phyloP scores from a whole-genome alignment of 2,329 filamentous ascomycete genomes.

The Trichothecium sympodiale region DNA sequence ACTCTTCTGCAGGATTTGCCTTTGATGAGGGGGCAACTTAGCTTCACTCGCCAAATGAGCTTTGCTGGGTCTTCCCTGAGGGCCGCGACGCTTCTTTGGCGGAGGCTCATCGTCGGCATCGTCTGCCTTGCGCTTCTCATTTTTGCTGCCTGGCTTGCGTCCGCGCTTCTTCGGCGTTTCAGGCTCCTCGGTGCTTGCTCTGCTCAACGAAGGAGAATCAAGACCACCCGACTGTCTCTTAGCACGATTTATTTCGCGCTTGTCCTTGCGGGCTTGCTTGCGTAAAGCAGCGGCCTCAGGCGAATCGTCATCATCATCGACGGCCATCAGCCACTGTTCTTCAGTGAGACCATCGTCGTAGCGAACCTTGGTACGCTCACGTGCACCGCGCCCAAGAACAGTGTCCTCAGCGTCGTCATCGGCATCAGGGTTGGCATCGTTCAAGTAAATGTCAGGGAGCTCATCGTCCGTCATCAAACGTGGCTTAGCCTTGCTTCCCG shows the following conservation, averaged over 20 bases:
- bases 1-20: slow-evolving; percentile 68
- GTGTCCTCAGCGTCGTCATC: slow-evolving; percentile 69
- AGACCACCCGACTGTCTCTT: slow-evolving; percentile 42
- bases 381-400: slow-evolving; percentile 73
- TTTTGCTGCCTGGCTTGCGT: slow-evolving; percentile 63
- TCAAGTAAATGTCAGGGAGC: slow-evolving; percentile 86
- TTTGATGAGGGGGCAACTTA: slow-evolving; percentile 56
- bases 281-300: slow-evolving; percentile 88
- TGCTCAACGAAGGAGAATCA: slow-evolving; percentile 69
- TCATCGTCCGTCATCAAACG: slow-evolving; percentile 82
- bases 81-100: slow-evolving; percentile 66
- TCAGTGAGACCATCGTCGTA: slow-evolving; percentile 97
- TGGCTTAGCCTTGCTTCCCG: slow-evolving; percentile 52
- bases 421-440: slow-evolving; percentile 65
- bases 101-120: slow-evolving; percentile 68
- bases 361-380: slow-evolving; percentile 86
- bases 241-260: slow-evolving; percentile 64
- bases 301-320: slow-evolving; percentile 90
- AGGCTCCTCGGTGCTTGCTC: slow-evolving; percentile 71
- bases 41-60: slow-evolving; percentile 21
- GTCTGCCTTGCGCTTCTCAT: slow-evolving; percentile 81
- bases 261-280: slow-evolving; percentile 76
- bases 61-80: slow-evolving; percentile 59
- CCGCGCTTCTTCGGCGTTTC: slow-evolving; percentile 73
- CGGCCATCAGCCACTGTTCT: slow-evolving; percentile 97